Evolutionary conservation across 495 filamentous ascomycete species (phyloP), one percentile per base, ranked within the genome.

Genomic region (Hyaloscypha hepaticicola): DNA sequence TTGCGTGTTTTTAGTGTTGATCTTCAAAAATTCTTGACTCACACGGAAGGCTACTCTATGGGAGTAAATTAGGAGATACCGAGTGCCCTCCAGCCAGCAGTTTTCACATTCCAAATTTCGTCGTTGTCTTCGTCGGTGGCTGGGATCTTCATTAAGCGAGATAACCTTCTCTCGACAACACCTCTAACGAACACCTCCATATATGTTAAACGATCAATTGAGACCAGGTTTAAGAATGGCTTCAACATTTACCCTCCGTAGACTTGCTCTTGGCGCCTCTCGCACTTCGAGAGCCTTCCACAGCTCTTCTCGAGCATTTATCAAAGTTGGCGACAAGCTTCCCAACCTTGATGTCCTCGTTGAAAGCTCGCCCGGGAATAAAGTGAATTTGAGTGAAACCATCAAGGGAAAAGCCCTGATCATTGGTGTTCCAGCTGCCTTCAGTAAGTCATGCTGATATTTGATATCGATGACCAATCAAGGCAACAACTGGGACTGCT

Each of bases 341-440:
- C 89, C 89, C 29, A 74, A 82, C 70, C 71, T 89, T 45, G 82
- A 86, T 60, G 75, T 80, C 26, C 80, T 90, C 58, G 78, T 83
- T 67, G 89, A 91, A 75, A 76, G 74, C 72, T 83, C 80, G 3
- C 84, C 84, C 8, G 93, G 90, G 52, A 95, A 91, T 82, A 92
- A 91, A 76, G 86, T 97, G 72, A 95, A 90, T 73, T 81, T 99
- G 60, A 85, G 86, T 69, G 83, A 88, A 69, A 90, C 92, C 75
- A 82, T 96, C 66, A 77, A 77, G 63, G 78, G 72, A 28, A 86
- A 84, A 52, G 92, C 87, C 50, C 76, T 97, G 61, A 88, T 98
- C 70, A 84, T 98, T 64, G 94, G 94, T 55, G 91, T 96, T 45
- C 95, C 95, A 0, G 95, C 91, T 12, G 95, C 93, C 21, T 97